phyloP scores from a whole-genome alignment of 208 protist species.

The Tetramitus jugosus region DNA sequence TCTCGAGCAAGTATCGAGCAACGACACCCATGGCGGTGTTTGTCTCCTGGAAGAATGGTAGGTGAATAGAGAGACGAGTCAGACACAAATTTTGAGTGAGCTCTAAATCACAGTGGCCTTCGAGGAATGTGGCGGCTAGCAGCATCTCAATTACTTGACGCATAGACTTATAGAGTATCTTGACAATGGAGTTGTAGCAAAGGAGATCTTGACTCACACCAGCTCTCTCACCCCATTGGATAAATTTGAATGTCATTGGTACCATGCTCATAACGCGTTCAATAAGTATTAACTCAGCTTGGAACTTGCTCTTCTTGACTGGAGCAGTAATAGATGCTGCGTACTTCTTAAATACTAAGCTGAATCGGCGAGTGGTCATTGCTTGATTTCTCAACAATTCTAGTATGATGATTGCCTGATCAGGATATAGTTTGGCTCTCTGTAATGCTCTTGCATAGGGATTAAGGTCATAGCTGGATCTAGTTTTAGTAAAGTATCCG shows the following conservation, averaged over 20 bases:
- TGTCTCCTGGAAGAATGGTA: background rate
- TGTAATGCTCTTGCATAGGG: background rate
- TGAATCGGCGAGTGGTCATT: background rate
- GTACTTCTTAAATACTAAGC: background rate
- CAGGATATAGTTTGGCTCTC: background rate
- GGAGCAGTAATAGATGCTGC: no score
- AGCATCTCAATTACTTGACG: background rate
- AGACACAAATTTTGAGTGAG: background rate
- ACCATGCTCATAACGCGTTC: background rate
- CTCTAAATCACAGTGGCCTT: no score
- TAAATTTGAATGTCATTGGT: background rate
- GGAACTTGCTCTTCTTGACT: background rate
- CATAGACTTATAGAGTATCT: background rate
- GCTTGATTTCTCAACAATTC: background rate
- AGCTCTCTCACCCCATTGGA: background rate
- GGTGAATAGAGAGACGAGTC: background rate
- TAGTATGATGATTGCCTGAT: background rate
- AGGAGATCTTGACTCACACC: background rate
- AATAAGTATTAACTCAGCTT: background rate
- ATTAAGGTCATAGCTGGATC: background rate
- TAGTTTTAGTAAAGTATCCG: background rate
- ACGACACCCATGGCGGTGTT: slow-evolving; percentile 3
- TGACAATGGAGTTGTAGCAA: background rate
- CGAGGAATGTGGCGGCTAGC: background rate
- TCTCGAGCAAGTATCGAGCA: background rate